Evolutionary conservation across 352 stramenopile genomes (phyloP).

Genomic region (Phytophthora hibernalis): DNA sequence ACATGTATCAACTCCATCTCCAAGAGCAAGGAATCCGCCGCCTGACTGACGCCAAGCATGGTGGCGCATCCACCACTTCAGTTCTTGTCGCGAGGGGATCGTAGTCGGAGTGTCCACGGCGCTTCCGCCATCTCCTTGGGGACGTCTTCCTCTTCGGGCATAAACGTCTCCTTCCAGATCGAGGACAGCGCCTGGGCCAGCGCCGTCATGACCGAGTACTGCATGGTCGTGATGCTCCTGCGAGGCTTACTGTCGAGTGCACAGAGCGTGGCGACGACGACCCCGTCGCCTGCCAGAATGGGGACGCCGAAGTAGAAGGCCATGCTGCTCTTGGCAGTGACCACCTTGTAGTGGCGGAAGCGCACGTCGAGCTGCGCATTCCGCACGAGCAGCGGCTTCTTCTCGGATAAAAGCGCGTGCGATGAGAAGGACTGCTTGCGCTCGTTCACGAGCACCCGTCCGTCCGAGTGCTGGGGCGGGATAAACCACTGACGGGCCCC

Average conservation of each 20-base stretch:
- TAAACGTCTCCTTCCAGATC: slow-evolving; percentile 20
- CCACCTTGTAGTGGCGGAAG: slow-evolving; percentile 49
- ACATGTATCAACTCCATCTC: no score
- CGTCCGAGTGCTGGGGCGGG: slow-evolving; percentile 18
- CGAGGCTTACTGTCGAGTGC: slow-evolving; percentile 48
- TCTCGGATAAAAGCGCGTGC: slow-evolving; percentile 35
- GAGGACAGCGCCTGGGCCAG: slow-evolving; percentile 31
- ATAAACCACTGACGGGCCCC: slow-evolving; percentile 35
- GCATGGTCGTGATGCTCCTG: slow-evolving; percentile 60
- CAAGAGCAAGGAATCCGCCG: neutral
- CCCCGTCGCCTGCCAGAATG: slow-evolving; percentile 30
- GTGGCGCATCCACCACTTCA: no score
- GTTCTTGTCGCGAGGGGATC: slow-evolving; percentile 10
- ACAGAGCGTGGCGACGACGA: slow-evolving; percentile 46
- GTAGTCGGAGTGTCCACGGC: slow-evolving; percentile 18
- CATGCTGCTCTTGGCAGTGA: slow-evolving; percentile 30
- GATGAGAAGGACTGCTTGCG: slow-evolving; percentile 46
- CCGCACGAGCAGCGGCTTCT: slow-evolving; percentile 51
- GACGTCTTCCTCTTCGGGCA: slow-evolving; percentile 7
- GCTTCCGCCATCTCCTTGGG: slow-evolving; percentile 9
- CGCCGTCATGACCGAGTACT: slow-evolving; percentile 55
- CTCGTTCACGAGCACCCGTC: slow-evolving; percentile 20
- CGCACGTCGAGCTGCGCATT: slow-evolving; percentile 56
- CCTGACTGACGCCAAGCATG: neutral
- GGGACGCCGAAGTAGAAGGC: slow-evolving; percentile 55